Base-by-base conservation (phyloP, 139 green algal species). In the Picochlorum costavermella region DNA sequence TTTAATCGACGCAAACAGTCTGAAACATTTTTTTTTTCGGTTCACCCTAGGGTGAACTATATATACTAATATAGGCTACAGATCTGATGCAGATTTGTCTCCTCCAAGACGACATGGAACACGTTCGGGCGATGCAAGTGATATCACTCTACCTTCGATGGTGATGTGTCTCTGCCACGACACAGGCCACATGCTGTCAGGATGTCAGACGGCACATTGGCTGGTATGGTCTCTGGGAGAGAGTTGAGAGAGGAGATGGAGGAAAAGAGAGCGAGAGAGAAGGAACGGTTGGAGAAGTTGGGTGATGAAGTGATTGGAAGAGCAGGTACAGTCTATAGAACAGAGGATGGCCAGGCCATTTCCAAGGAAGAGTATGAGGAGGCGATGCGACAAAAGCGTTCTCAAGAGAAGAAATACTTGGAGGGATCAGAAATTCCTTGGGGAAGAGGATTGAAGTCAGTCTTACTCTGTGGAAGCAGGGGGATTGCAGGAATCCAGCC, bases 311-410 rank as follows among this genome's bases (percentile, higher is more conserved):
- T 68, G 3, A 72, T 61, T 20, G 84, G 84, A 8, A 66, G 71
- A 30, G 82, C 82, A 5, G 44, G 76, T 11, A 92, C 86, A 10
- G 79, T 92, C 40, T 90, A 90, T 66, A 77, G 88, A n/a, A 84
- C 91, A 74, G 81, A 78, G 45, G 58, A 46, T 4, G 83, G 85
- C 9, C 71, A 74, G 14, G 44, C 67, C 2, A 74, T 89, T 40
- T 80, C 44, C 28, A 69, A 66, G 25, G 81, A 86, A 56, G 76
- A 86, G 70, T 82, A 75, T 55, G 29, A 57, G 13, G 71, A 80
- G 59, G 62, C 60, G 28, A 26, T 75, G 56, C 49, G 74, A 57
- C 25, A 51, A 14, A 66, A 69, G 60, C 67, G 50, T 36, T 20
- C 23, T 65, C 31, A 46, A 49, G 56, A 67, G 69, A 48, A 57